Evolutionary conservation across 2,329 filamentous ascomycete species (phyloP).

Genomic region (Didymella lethalis): DNA sequence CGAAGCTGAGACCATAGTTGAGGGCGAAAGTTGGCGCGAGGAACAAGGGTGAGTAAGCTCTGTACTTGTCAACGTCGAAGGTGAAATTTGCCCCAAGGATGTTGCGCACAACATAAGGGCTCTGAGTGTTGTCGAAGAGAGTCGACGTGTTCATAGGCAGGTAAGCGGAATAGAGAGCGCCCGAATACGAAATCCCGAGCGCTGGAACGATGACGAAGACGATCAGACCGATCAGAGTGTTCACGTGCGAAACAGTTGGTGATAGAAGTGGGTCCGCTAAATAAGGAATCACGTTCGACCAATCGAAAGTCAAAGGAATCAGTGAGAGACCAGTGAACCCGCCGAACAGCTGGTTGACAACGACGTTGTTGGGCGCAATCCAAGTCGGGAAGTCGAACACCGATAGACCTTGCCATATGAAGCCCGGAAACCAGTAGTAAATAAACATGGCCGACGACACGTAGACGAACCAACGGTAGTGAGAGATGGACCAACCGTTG

Average conservation of each 20-base stretch:
- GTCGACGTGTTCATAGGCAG: slow-evolving; percentile 61
- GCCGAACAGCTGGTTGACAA: slow-evolving; percentile 42
- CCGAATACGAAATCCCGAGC: slow-evolving; percentile 69
- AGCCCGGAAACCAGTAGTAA: slow-evolving; percentile 42
- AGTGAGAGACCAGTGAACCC: slow-evolving; percentile 33
- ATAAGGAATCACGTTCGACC: slow-evolving; percentile 31
- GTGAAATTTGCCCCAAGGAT: slow-evolving; percentile 69
- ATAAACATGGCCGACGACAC: slow-evolving; percentile 31
- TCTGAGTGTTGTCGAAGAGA: slow-evolving; percentile 75
- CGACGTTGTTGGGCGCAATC: slow-evolving; percentile 36
- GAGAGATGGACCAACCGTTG: slow-evolving; percentile 36
- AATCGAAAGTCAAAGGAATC: slow-evolving; percentile 39
- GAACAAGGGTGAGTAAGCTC: slow-evolving; percentile 66
- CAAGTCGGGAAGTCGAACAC: slow-evolving; percentile 40
- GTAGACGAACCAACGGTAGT: slow-evolving; percentile 36
- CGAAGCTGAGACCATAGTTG: slow-evolving; percentile 74
- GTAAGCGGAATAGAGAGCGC: slow-evolving; percentile 69
- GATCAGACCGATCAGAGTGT: slow-evolving; percentile 71
- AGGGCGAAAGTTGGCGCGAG: slow-evolving; percentile 11
- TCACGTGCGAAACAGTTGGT: slow-evolving; percentile 66
- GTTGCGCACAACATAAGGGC: slow-evolving; percentile 68
- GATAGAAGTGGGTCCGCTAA: slow-evolving; percentile 28
- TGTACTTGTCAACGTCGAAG: slow-evolving; percentile 69
- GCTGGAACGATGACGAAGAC: slow-evolving; percentile 66
- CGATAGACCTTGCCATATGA: slow-evolving; percentile 22